Percentiles rank a stretch among this genome's conserved stretches.
Conservation (phyloP, 495 filamentous ascomycete species). For the Hyaloscypha hepaticicola region DNA sequence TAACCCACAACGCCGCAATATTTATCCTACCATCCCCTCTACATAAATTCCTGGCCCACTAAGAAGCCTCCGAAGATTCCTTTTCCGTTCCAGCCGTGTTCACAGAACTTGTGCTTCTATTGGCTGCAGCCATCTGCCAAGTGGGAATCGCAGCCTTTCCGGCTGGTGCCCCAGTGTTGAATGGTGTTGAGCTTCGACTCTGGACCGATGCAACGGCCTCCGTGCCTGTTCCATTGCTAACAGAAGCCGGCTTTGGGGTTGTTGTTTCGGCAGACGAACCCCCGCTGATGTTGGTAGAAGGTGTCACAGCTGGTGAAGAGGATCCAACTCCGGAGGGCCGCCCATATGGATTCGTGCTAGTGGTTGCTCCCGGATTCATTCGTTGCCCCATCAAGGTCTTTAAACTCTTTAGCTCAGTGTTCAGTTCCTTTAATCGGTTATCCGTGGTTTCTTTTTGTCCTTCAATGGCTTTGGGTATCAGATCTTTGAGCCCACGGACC, state of each 20-base stretch:
- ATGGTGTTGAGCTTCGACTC: conserved; percentile 28
- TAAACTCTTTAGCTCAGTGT: conserved; percentile 85
- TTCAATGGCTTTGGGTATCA: conserved; percentile 84
- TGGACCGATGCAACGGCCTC: conserved; percentile 28
- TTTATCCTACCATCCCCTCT: background rate
- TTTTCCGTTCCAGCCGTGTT: conserved; percentile 11
- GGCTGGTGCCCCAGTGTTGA: conserved; percentile 41
- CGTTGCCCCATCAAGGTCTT: conserved; percentile 84
- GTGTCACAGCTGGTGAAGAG: conserved; percentile 13
- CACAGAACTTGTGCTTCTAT: conserved; percentile 39
- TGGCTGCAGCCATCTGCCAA: conserved; percentile 72
- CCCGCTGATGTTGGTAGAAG: conserved; percentile 8
- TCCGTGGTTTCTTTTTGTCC: conserved; percentile 84
- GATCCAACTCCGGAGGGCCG: conserved; percentile 12
- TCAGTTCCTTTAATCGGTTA: conserved; percentile 76
- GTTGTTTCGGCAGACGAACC: conserved; percentile 13
- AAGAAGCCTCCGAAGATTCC: background rate
- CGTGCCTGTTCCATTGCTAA: conserved; percentile 22
- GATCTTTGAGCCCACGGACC: conserved; percentile 73
- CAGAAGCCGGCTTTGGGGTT: conserved; percentile 29
- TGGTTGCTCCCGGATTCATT: conserved; percentile 54
- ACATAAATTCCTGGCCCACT: background rate
- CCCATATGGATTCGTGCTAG: conserved; percentile 30
- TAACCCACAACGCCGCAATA: conserved; percentile 2
- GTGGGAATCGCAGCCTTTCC: conserved; percentile 64